These are phyloP conservation scores for Tilletia caries DNA, from an alignment of 1,284 basidiomycete species.

Conservation along the genomic window DNA sequence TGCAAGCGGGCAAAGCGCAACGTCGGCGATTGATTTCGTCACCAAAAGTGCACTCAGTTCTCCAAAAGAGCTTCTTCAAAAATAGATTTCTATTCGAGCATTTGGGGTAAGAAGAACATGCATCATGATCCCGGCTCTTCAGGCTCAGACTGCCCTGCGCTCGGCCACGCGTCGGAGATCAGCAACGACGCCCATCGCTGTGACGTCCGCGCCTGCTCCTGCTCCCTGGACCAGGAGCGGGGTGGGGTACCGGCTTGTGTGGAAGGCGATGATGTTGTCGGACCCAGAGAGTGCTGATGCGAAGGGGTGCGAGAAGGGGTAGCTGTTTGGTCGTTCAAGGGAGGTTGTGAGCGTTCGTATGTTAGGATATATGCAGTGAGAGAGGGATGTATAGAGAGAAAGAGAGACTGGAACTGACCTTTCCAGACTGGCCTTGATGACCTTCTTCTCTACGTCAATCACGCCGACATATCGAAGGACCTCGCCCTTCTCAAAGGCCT, in stretches of 20 bases:
- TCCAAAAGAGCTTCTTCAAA: too few relatives aligned
- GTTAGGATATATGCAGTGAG: too few relatives aligned
- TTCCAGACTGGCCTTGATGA: slow-evolving; percentile 81
- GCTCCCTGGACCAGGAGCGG: slow-evolving; percentile 88
- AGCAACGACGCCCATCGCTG: slow-evolving; percentile 91
- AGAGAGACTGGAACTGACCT: slow-evolving; percentile 60
- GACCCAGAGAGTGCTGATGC: slow-evolving; percentile 90
- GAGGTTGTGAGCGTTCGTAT: too few relatives aligned
- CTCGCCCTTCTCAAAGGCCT: slow-evolving; percentile 72
- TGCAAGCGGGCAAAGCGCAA: too few relatives aligned
- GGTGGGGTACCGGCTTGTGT: slow-evolving; percentile 73
- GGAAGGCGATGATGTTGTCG: slow-evolving; percentile 97
- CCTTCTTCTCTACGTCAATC: slow-evolving; percentile 71
- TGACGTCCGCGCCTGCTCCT: slow-evolving; percentile 93
- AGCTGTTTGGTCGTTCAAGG: slow-evolving; percentile 60
- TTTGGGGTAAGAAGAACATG: too few relatives aligned
- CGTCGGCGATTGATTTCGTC: too few relatives aligned
- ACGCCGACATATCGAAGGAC: slow-evolving; percentile 93
- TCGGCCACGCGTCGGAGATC: slow-evolving; percentile 61
- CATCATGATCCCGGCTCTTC: too few relatives aligned
- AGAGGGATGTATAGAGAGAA: slow-evolving; percentile 30
- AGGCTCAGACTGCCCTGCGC: slow-evolving; percentile 30
- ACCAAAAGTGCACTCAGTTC: too few relatives aligned
- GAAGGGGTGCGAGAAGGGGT: slow-evolving; percentile 83
- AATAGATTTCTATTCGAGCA: too few relatives aligned